Conservation (phyloP, 352 stramenopile species). For the Pythium biforme region DNA sequence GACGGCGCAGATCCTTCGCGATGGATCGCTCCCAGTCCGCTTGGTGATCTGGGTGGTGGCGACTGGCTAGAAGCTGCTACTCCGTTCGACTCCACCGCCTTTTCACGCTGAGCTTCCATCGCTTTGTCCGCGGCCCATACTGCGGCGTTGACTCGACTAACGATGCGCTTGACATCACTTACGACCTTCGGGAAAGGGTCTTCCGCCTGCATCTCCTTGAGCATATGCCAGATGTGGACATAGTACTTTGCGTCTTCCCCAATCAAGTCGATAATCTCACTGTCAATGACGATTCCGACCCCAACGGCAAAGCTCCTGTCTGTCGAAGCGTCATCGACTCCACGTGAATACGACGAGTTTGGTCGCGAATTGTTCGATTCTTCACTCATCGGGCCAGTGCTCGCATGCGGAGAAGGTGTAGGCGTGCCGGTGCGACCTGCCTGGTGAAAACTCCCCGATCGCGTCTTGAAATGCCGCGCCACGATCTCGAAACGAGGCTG, state of each 20-base stretch:
- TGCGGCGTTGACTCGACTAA: conserved; percentile 36
- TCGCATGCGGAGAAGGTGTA: background rate
- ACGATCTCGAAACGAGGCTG: conserved; percentile 82
- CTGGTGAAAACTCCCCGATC: conserved; percentile 24
- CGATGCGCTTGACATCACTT: conserved; percentile 37
- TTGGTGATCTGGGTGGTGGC: conserved; percentile 4
- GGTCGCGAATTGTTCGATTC: background rate
- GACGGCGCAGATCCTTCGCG: conserved; percentile 20
- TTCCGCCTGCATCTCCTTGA: conserved; percentile 61
- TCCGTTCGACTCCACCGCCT: background rate
- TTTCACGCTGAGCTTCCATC: background rate
- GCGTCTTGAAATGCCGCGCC: conserved; percentile 77
- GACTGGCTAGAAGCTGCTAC: background rate
- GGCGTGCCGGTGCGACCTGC: background rate
- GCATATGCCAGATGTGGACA: conserved; percentile 55
- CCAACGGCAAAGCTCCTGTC: conserved; percentile 27
- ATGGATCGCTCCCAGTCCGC: conserved; percentile 4
- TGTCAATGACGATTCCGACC: conserved; percentile 24
- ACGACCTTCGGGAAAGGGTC: conserved; percentile 70
- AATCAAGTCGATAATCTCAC: conserved; percentile 23
- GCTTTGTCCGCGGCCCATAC: conserved; percentile 24
- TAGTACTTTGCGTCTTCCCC: conserved; percentile 57
- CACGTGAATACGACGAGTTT: background rate
- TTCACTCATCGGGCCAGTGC: background rate
- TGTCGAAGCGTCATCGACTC: background rate